A percentile compares a stretch with the other conserved stretches of the same genome.
These are phyloP conservation scores for Exserohilum rostratum DNA, from an alignment of 2,329 filamentous ascomycete genomes.

Conservation along the genomic window DNA sequence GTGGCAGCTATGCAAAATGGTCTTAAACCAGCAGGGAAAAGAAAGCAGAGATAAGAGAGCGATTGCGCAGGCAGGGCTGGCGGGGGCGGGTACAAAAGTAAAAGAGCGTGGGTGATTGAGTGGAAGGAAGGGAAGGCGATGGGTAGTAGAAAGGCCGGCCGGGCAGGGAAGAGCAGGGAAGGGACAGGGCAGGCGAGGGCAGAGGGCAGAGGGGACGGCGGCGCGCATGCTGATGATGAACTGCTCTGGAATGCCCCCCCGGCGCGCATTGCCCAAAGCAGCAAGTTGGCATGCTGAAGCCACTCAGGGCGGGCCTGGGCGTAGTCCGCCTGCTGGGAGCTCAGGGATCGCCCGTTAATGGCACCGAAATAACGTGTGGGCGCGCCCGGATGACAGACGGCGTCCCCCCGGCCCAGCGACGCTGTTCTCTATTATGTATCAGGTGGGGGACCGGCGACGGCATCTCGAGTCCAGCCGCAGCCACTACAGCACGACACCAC, in stretches of 20 bases:
- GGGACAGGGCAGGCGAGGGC: no score
- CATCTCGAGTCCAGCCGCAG: no score
- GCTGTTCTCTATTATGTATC: no score
- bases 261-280: constrained; percentile 17
- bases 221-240: constrained; percentile 15
- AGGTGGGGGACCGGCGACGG: neutral
- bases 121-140: neutral
- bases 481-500: no score
- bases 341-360: constrained; percentile 17
- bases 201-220: neutral
- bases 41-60: constrained; percentile 21
- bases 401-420: no score
- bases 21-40: constrained; percentile 14
- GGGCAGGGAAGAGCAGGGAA: neutral
- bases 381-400: constrained; percentile 6
- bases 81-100: constrained; percentile 10
- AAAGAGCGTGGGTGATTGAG: constrained; percentile 5
- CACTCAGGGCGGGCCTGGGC: constrained; percentile 18
- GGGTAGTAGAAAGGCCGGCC: neutral
- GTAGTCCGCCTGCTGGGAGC: constrained; percentile 10
- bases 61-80: constrained; percentile 14
- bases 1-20: constrained; percentile 14
- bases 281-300: constrained; percentile 15
- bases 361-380: constrained; percentile 32
- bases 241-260: constrained; percentile 16